Evolutionary conservation across 768 basidiomycete species (phyloP).

Genomic region (Amanita rubescens): DNA sequence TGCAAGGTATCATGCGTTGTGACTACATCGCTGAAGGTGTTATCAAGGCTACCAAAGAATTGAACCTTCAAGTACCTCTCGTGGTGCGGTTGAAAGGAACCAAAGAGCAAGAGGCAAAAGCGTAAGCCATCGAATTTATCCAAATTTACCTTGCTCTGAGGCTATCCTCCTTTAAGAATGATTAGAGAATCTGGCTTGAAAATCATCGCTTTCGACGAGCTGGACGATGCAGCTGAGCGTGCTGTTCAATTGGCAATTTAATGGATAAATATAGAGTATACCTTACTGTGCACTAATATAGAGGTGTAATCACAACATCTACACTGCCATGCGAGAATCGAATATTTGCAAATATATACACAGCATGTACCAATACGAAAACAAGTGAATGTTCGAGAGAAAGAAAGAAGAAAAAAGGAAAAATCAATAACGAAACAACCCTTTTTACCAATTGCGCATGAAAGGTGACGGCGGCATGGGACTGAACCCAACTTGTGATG

Average conservation of each 20-base stretch:
- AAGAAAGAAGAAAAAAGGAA: conserved; percentile 14
- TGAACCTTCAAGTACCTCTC: conserved; percentile 76
- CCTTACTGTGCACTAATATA: conserved; percentile 10
- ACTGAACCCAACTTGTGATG: conserved; percentile 33
- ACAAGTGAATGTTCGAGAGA: conserved; percentile 19
- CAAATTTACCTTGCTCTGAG: conserved; percentile 7
- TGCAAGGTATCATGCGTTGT: conserved; percentile 90
- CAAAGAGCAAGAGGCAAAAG: conserved; percentile 92
- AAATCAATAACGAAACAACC: conserved; percentile 12
- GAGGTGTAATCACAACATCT: conserved; percentile 4
- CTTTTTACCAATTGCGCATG: conserved; percentile 42
- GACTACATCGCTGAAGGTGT: conserved; percentile 98
- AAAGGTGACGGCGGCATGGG: conserved; percentile 34
- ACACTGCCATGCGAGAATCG: conserved; percentile 7
- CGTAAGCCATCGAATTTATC: conserved; percentile 44
- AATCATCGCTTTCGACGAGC: conserved; percentile 87
- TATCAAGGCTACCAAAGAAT: conserved; percentile 94
- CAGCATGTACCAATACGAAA: conserved; percentile 34
- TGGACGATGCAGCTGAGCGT: conserved; percentile 85
- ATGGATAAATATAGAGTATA: conserved; percentile 10
- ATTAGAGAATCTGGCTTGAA: conserved; percentile 88
- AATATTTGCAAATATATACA: conserved; percentile 20
- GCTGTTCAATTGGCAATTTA: conserved; percentile 64
- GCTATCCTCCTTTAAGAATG: conserved; percentile 58
- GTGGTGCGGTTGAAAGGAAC: conserved; percentile 96